A percentile compares a stretch with the other conserved stretches of the same genome.
phyloP scores from a whole-genome alignment of 2,329 filamentous ascomycete species.

The Hyphodiscus sp. region DNA sequence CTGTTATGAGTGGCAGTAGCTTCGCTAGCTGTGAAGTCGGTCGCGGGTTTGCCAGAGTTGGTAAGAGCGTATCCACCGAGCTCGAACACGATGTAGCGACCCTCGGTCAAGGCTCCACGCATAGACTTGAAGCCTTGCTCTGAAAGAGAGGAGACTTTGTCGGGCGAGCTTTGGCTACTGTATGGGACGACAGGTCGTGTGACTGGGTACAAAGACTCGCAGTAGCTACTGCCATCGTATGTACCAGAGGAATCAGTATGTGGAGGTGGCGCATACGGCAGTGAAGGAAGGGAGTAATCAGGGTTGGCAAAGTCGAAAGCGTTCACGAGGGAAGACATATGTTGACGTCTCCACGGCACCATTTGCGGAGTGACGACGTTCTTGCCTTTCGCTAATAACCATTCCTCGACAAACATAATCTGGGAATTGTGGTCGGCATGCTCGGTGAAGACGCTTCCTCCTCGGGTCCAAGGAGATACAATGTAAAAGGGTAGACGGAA shows the following conservation, averaged over 20 bases:
- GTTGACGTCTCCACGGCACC: slow-evolving; percentile 38
- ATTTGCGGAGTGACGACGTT: slow-evolving; percentile 36
- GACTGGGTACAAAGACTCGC: slow-evolving; percentile 34
- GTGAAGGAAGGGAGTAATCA: slow-evolving; percentile 39
- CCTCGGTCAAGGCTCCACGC: slow-evolving; percentile 46
- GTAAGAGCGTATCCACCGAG: slow-evolving; percentile 37
- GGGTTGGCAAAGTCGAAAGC: slow-evolving; percentile 41
- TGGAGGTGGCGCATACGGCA: slow-evolving; percentile 39
- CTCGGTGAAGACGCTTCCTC: slow-evolving; percentile 47
- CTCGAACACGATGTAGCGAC: slow-evolving; percentile 47
- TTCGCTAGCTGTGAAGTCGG: slow-evolving; percentile 20
- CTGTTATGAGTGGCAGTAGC: slow-evolving; percentile 33
- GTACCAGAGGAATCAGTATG: slow-evolving; percentile 36
- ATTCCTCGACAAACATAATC: slow-evolving; percentile 47
- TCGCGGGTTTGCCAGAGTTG: slow-evolving; percentile 24
- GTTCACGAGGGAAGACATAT: slow-evolving; percentile 43
- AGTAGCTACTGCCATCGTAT: slow-evolving; percentile 40
- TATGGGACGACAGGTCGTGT: slow-evolving; percentile 43
- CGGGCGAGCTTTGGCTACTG: slow-evolving; percentile 30
- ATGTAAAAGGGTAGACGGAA: slow-evolving; percentile 49
- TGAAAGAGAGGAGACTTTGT: slow-evolving; percentile 34
- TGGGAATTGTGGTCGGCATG: slow-evolving; percentile 50
- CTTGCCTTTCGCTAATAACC: slow-evolving; percentile 39
- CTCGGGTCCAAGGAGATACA: slow-evolving; percentile 49
- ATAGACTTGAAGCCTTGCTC: slow-evolving; percentile 48